Conservation (phyloP, 1,139 yeast genomes). For the Scheffersomyces titani region DNA sequence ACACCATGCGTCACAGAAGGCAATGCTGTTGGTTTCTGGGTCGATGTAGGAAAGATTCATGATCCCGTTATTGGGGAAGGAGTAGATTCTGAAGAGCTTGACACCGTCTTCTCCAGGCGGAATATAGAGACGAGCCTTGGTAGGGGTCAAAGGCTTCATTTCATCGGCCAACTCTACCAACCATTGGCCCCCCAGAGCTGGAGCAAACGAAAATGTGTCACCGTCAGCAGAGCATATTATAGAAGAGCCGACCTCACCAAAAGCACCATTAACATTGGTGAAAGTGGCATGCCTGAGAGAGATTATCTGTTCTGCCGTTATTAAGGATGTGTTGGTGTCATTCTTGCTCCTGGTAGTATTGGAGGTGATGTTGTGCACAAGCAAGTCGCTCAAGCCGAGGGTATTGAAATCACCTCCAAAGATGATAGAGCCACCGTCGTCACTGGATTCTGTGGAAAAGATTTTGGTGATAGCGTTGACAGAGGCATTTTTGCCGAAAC, state of each 20-base stretch:
- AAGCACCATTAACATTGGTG: slow-evolving; percentile 51
- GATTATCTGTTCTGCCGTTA: slow-evolving; percentile 66
- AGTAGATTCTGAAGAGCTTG: slow-evolving; percentile 67
- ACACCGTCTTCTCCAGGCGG: slow-evolving; percentile 57
- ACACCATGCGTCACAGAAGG: slow-evolving; percentile 85
- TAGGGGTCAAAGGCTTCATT: slow-evolving; percentile 58
- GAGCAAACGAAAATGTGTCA: slow-evolving; percentile 40
- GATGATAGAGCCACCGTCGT: slow-evolving; percentile 47
- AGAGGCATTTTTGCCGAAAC: slow-evolving; percentile 63
- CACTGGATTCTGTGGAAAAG: slow-evolving; percentile 30
- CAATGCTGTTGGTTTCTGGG: slow-evolving; percentile 57
- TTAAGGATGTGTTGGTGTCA: slow-evolving; percentile 31
- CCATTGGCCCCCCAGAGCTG: slow-evolving; percentile 65
- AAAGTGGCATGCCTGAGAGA: slow-evolving; percentile 65
- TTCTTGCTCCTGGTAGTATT: slow-evolving; percentile 26
- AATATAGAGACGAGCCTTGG: slow-evolving; percentile 73
- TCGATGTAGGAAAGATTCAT: slow-evolving; percentile 89
- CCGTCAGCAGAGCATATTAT: slow-evolving; percentile 61
- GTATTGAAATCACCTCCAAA: slow-evolving; percentile 80
- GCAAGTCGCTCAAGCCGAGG: slow-evolving; percentile 55
- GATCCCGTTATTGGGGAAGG: slow-evolving; percentile 83
- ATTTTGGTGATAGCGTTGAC: slow-evolving; percentile 67
- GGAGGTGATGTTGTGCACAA: slow-evolving; percentile 31
- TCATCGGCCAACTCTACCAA: slow-evolving; percentile 59
- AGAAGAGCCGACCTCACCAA: slow-evolving; percentile 32